Conservation (phyloP, 2,329 filamentous ascomycete genomes). For the Paradendryphiella salina region DNA sequence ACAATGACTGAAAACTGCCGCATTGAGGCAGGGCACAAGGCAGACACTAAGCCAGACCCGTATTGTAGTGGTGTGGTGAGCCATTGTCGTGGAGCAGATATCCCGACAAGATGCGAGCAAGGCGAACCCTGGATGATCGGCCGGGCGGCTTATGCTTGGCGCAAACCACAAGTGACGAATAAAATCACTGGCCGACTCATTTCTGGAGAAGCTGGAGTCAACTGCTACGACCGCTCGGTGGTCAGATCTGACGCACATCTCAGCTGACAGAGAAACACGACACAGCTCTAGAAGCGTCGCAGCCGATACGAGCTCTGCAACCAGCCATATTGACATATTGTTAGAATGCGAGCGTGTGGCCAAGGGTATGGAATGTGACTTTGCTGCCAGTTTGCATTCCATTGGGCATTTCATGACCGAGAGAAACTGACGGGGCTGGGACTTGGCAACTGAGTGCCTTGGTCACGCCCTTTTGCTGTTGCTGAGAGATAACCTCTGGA, state of each 20-base stretch:
- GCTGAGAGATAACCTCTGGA: background rate
- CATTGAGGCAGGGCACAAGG: slow-evolving; percentile 1
- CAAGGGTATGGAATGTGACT: background rate
- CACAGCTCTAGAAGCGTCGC: background rate
- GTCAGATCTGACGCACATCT: slow-evolving; percentile 13
- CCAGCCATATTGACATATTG: background rate
- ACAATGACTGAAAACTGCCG: background rate
- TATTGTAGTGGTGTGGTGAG: slow-evolving; percentile 1
- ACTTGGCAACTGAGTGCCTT: background rate
- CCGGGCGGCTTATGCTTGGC: slow-evolving; percentile 1
- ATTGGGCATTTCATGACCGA: background rate
- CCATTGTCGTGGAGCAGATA: slow-evolving; percentile 3
- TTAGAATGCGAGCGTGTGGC: background rate
- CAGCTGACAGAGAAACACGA: slow-evolving; percentile 5
- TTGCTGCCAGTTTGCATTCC: background rate
- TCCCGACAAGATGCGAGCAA: background rate
- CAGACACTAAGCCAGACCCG: slow-evolving; percentile 3
- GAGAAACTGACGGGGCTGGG: background rate
- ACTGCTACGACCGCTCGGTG: background rate
- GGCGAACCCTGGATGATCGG: background rate
- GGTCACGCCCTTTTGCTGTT: background rate
- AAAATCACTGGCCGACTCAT: background rate
- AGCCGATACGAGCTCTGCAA: slow-evolving; percentile 1
- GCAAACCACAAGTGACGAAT: slow-evolving; percentile 9
- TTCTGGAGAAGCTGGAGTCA: background rate